A percentile compares a stretch with the other conserved stretches of the same genome.
These are phyloP conservation scores for Sporothrix schenckii DNA, from an alignment of 2,329 filamentous ascomycete species.

Conservation along the genomic window DNA sequence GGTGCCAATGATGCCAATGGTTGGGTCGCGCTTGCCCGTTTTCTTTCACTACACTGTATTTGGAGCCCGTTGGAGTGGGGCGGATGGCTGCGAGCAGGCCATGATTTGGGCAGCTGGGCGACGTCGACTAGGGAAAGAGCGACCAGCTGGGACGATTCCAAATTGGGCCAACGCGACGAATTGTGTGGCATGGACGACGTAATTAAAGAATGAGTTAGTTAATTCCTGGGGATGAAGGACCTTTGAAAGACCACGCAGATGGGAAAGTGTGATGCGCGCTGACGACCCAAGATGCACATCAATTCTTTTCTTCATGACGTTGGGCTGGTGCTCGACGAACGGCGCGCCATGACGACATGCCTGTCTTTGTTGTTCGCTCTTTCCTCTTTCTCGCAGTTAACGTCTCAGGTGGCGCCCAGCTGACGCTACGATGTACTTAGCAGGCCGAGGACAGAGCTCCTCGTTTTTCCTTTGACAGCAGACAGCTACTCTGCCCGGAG, in stretches of 20 bases:
- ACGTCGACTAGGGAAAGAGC: background rate
- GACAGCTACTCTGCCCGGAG: background rate
- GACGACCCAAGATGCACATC: background rate
- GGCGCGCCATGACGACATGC: slow-evolving; percentile 16
- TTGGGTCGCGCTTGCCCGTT: slow-evolving; percentile 13
- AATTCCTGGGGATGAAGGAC: background rate
- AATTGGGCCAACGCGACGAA: slow-evolving; percentile 2
- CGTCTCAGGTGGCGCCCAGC: slow-evolving; percentile 9
- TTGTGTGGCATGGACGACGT: background rate
- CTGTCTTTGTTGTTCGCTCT: background rate
- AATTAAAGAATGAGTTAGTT: background rate
- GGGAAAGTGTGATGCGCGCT: slow-evolving; percentile 2
- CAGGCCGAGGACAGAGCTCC: background rate
- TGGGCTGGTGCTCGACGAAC: background rate
- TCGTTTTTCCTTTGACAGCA: background rate
- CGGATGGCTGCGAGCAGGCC: no score
- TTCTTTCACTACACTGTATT: background rate
- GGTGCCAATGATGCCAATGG: slow-evolving; percentile 15
- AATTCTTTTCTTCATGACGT: background rate
- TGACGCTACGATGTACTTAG: background rate
- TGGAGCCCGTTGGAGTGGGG: slow-evolving; percentile 1
- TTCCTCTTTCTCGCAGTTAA: background rate
- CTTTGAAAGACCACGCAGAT: background rate
- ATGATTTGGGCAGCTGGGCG: background rate
- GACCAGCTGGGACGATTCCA: background rate